Base-by-base conservation (phyloP, 768 basidiomycete genomes). In the Pisolithus albus region DNA sequence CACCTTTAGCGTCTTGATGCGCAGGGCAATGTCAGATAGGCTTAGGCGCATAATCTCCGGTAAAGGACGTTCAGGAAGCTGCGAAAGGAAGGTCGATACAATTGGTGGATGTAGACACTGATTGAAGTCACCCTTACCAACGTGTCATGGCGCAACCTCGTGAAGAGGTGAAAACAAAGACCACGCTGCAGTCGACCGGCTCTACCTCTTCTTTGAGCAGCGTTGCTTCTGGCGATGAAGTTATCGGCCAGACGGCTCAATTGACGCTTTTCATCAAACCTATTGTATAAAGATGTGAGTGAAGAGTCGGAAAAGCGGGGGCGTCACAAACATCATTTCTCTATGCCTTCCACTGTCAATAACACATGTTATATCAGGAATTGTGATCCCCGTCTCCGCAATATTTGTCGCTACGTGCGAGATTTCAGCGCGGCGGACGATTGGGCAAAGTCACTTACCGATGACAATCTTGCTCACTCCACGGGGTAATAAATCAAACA, bases 371-470 rank as follows among this genome's bases (percentile, higher is more conserved):
- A 96, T 89, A 60, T 99, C 96, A 6, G 95, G 95, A 50, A 99
- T 99, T 1, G 96, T 99, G 50, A 99, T 90, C 59, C 95, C 95
- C 13, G 95, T 99, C 69, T 99, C 95, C 15, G 92, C 88, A 59
- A 94, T 92, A 62, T 95, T 92, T 32, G 91, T 92, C 3, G 89
- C 89, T 92, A 55, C 16, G 50, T 51, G 37, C 36, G 21, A 53
- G 7, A 28, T 56, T 32, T 57, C 13, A 47, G 40, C 18, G 42
- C 23, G 43, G 4, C 26, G 26, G 23, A 10, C 40, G 53, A 50
- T 13, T 42, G 43, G 1, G 26, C 16, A 19, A 59, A n/a, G 43
- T 34, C n/a, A 26, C 76, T 38, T 62, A 92, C 92, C 88, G 39
- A 99, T 84, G 46, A 99, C 96, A 58, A 99, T 94, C 71, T 99